Evolutionary conservation across 2,329 filamentous ascomycete species (phyloP), one percentile per base, ranked within the genome.

Genomic region (Graphiopsis chlorocephala): DNA sequence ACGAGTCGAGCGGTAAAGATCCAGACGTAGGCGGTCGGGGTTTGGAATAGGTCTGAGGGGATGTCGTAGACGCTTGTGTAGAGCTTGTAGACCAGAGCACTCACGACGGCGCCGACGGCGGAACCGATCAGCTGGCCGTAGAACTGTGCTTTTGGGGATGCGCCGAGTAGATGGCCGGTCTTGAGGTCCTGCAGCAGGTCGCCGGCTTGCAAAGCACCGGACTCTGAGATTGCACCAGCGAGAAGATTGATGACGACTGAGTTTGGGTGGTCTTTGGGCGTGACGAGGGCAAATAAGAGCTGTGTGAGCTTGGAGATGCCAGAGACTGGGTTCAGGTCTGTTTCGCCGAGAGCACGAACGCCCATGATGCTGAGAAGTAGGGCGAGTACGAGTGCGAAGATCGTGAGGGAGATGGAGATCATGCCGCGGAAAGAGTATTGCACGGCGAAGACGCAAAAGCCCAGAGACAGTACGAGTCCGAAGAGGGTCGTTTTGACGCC

Each of bases 101-200:
- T 94, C 6, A 96, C 85, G 12, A 98, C 84, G 0, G 95, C 93
- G 1, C 95, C 95, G 2, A 91, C 88, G 0, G 91, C 89, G 38
- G 90, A 92, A 4, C 95, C 95, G 61, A 99, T 93, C 23, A 98
- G 86, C 75, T 99, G 95, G 0, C 95, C 95, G 84, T 92, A 97
- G 76, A 99, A 99, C 73, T 99, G 95, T 0, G 95, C 95, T 71
- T 91, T 95, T 0, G 95, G 95, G 3, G 92, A 91, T 0, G 95
- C 95, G 12, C 94, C 93, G 0, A 99, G 85, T 0, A 99, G 81
- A 77, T 99, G 93, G 0, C 95, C 95, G 0, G 95, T 97, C 77
- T 99, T 99, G 31, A 99, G 85, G 75, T 99, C 95, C 76, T 99
- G 95, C 85, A 99, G 91, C 63, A 99, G 86, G 77, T 99, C 95